phyloP scores from a whole-genome alignment of 2,329 filamentous ascomycete species.

The Erysiphe pisi region DNA sequence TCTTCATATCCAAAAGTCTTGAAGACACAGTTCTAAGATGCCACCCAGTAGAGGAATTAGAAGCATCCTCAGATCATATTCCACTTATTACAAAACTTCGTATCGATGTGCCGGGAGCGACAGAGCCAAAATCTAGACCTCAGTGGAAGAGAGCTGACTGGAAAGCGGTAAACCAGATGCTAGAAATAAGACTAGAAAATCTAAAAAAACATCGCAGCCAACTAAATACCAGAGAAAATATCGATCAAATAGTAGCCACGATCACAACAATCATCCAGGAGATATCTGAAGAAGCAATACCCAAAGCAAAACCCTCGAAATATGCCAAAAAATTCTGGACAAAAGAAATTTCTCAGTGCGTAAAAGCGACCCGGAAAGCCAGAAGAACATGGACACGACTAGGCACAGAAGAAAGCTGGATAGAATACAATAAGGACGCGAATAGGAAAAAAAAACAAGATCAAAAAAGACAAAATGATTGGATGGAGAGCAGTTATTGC shows the following conservation, averaged over 20 bases:
- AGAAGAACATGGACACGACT: background rate
- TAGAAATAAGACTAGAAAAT: background rate
- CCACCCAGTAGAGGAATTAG: background rate
- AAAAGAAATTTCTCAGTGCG: background rate
- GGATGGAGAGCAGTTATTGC: background rate
- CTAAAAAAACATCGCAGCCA: too few species aligned
- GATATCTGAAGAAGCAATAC: background rate
- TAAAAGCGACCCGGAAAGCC: background rate
- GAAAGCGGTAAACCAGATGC: background rate
- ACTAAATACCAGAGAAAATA: background rate
- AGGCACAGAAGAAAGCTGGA: background rate
- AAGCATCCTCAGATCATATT: conserved; percentile 16
- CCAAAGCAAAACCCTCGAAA: background rate
- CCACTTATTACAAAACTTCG: background rate
- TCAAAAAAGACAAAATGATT: conserved; percentile 13
- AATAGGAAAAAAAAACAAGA: conserved; percentile 7
- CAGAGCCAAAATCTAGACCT: background rate
- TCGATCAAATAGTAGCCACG: background rate
- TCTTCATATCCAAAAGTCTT: background rate
- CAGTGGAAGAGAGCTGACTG: conserved; percentile 26
- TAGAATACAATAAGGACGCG: background rate
- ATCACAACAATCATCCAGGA: background rate
- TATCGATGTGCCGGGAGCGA: background rate
- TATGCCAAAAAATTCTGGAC: conserved; percentile 12
- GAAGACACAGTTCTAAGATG: conserved; percentile 2